phyloP scores from a whole-genome alignment of 139 green algal species.

The Nannochloris sp. region DNA sequence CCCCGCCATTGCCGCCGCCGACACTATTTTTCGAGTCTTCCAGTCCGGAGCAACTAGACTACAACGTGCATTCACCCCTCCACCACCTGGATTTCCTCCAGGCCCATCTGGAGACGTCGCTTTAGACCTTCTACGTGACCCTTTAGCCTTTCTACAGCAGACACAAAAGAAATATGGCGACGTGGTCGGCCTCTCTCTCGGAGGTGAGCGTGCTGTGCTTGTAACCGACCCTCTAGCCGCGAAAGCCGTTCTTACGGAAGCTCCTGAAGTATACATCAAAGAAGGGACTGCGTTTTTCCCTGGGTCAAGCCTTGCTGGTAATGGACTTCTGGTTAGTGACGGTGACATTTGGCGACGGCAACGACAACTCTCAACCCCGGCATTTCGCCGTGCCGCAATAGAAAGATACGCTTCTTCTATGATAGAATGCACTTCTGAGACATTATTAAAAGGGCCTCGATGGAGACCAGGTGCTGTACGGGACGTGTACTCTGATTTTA shows the following conservation, averaged over 20 bases:
- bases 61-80: background rate
- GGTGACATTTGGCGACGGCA: constrained; percentile 73
- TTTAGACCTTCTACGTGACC: constrained; percentile 47
- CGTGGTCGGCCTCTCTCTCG: constrained; percentile 65
- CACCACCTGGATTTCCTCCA: constrained; percentile 11
- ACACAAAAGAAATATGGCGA: constrained; percentile 33
- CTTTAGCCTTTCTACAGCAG: constrained; percentile 52
- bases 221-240: constrained; percentile 42
- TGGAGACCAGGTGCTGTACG: constrained; percentile 29
- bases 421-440: constrained; percentile 27
- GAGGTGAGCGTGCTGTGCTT: constrained; percentile 70
- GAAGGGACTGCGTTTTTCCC: constrained; percentile 88
- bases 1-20: too few species aligned
- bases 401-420: constrained; percentile 53
- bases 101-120: constrained; percentile 51
- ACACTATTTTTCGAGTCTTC: too few species aligned
- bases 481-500: constrained; percentile 77
- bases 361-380: constrained; percentile 72
- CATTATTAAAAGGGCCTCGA: constrained; percentile 24
- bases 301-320: constrained; percentile 65
- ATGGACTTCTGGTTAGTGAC: constrained; percentile 76
- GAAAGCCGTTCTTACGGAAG: constrained; percentile 25
- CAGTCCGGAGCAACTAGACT: too few species aligned
- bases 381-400: constrained; percentile 68
- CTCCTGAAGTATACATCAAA: constrained; percentile 25